Evolutionary conservation across 176 grass and related monocot genomes (phyloP), one percentile per base, ranked within the genome.

Genomic region (Oryza glaberrima): DNA sequence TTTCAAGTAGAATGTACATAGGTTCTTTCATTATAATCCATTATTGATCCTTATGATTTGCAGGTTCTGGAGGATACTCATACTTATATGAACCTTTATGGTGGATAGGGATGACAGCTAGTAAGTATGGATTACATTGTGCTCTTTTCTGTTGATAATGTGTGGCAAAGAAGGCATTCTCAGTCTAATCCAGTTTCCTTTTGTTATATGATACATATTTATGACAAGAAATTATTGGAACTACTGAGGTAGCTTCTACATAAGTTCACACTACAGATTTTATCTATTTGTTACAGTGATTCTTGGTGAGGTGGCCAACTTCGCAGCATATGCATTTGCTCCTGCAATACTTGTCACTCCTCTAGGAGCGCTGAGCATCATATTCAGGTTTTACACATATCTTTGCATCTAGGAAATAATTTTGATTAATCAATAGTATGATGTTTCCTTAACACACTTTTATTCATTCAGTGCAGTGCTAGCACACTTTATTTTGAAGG

Each of bases 21-120:
- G 13, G 72, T 52, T 16, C 26, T 63, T 63, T 23, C 20, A 63
- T 63, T 23, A 34, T 52, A 75, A 54, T 68, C 45, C 43, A 11
- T 67, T 84, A 9, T 4, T 83, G 36, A 68, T 10, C n/a, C 19
- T 49, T 60, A 28, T 84, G 72, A 11, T 48, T 83, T 75, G 5
- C 83, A 97, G 94, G 84, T 71, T 92, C 87, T 75, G 92, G 94
- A 86, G 92, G 94, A 67, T 94, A 78, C 81, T 94, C 94, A 7
- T 97, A 97, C 65, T 76, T 97, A 35, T 87, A 92, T 79, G 92
- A 94, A 73, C 94, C 92, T 1, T 61, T 97, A 69, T 97, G 94
- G 94, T 97, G 94, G 94, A 35, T 94, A 58, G 94, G 94, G 54
- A 97, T 97, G 92, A 90, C 94, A 72, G 90, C 89, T 77, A 94